Conservation (phyloP, 164 flowering plant species). For the Magnolia kwangsiensis region DNA sequence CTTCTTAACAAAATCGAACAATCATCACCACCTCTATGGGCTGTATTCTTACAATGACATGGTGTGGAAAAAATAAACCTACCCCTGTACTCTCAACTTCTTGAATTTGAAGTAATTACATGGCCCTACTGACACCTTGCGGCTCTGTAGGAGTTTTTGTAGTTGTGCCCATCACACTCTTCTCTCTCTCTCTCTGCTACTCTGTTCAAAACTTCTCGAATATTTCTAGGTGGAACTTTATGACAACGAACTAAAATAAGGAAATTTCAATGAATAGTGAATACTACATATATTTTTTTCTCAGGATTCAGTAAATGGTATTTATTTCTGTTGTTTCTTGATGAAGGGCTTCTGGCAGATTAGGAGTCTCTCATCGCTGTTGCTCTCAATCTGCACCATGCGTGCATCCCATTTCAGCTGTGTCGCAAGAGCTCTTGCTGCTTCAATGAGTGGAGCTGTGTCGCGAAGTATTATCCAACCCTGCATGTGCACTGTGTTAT, state of each 20-base stretch:
- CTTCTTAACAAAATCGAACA: constrained; percentile 38
- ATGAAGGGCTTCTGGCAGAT: constrained; percentile 91
- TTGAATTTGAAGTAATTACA: constrained; percentile 40
- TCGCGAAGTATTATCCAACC: constrained; percentile 94
- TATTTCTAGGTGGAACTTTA: constrained; percentile 26
- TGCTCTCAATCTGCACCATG: constrained; percentile 72
- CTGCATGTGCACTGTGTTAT: constrained; percentile 34
- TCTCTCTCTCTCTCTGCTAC: constrained; percentile 6
- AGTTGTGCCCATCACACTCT: not conserved
- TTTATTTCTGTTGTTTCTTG: constrained; percentile 54
- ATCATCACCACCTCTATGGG: constrained; percentile 2
- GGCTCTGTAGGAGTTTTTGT: constrained; percentile 53
- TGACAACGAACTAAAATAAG: constrained; percentile 23
- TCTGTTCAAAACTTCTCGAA: constrained; percentile 30
- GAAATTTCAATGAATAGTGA: constrained; percentile 33
- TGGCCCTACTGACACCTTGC: constrained; percentile 62
- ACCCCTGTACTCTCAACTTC: not conserved
- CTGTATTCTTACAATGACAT: constrained; percentile 24
- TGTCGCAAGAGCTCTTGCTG: constrained; percentile 63
- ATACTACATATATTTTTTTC: constrained; percentile 11
- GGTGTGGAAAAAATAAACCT: constrained; percentile 13
- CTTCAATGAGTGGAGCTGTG: constrained; percentile 47
- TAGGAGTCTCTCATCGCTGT: constrained; percentile 77
- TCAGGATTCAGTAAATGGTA: not conserved
- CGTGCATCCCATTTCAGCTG: constrained; percentile 91